A percentile compares a stretch with the other conserved stretches of the same genome.
These are phyloP conservation scores for Fremontodendron californicum DNA, from an alignment of 345 rosid species.

Conservation along the genomic window DNA sequence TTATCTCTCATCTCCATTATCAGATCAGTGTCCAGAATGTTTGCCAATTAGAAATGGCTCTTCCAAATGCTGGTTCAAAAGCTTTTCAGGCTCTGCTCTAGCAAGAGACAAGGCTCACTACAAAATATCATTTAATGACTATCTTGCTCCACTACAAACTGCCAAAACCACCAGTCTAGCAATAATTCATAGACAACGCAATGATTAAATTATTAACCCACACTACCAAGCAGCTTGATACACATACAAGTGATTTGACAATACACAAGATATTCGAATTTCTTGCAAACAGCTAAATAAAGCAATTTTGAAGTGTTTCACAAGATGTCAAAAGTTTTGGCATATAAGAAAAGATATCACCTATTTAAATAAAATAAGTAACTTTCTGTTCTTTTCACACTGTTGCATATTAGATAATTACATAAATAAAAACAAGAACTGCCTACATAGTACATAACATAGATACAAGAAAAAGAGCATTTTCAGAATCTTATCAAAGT, in stretches of 20 bases:
- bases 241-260: background rate
- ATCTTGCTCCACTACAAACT: background rate
- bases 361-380: background rate
- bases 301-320: too few species aligned
- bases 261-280: background rate
- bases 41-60: background rate
- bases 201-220: background rate
- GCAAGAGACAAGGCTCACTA: background rate
- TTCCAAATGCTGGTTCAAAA: background rate
- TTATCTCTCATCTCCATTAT: background rate
- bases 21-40: background rate
- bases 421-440: background rate
- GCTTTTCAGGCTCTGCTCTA: background rate
- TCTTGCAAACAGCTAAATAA: background rate
- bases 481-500: slow-evolving; percentile 56
- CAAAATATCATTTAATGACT: too few species aligned
- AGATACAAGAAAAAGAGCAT: background rate
- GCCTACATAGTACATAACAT: background rate
- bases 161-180: background rate
- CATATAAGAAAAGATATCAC: background rate
- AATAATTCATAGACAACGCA: background rate
- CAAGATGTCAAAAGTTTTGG: background rate
- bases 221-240: background rate
- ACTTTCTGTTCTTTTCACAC: background rate
- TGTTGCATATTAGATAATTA: background rate